These are phyloP conservation scores for Suillus americanus DNA, from an alignment of 768 basidiomycete species.

Conservation along the genomic window DNA sequence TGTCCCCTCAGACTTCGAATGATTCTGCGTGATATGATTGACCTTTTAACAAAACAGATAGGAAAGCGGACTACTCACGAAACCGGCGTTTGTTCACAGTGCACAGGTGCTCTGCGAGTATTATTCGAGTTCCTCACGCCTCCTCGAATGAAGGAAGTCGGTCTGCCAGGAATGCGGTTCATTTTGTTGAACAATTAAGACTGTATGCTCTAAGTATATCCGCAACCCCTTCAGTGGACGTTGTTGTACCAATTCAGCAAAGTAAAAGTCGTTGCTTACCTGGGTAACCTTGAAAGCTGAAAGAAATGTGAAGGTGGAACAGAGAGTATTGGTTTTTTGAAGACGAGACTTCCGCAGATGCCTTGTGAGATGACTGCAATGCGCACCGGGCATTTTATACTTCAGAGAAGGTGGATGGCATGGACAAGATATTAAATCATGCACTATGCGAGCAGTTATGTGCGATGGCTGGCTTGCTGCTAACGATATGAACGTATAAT, in stretches of 20 bases:
- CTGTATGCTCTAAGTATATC: background rate
- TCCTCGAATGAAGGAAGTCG: conserved; percentile 2
- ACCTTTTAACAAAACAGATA: background rate
- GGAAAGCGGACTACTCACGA: background rate
- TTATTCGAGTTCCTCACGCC: background rate
- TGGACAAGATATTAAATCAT: background rate
- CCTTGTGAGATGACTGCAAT: background rate
- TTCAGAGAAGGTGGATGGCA: background rate
- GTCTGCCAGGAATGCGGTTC: background rate
- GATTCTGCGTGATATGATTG: background rate
- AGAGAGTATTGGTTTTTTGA: background rate
- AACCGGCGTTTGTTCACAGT: background rate
- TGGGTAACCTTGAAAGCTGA: background rate
- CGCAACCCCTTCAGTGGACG: background rate
- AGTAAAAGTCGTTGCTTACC: background rate
- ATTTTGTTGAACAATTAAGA: background rate
- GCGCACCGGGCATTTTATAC: background rate
- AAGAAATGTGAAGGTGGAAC: background rate
- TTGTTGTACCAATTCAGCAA: background rate
- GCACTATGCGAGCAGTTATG: background rate
- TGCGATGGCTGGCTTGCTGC: background rate
- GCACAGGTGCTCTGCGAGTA: background rate
- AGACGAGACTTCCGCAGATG: background rate
- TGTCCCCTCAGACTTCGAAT: background rate
- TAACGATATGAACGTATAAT: background rate